A percentile compares a stretch with the other conserved stretches of the same genome.
These are phyloP conservation scores for Saccharomyces hybrid DNA, from an alignment of 1,139 yeast genomes.

Conservation along the genomic window DNA sequence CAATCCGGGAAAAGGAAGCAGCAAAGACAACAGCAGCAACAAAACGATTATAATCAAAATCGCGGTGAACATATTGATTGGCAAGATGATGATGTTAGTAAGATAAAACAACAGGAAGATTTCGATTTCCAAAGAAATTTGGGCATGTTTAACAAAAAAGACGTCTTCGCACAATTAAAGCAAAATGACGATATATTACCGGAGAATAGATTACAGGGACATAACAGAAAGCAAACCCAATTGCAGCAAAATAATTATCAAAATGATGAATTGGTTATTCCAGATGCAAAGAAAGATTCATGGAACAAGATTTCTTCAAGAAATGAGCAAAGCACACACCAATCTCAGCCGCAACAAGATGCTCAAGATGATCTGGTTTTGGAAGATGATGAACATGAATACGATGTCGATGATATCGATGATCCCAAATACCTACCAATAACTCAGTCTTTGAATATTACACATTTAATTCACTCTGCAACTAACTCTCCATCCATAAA, in stretches of 20 bases:
- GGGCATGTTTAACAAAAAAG: slow-evolving; percentile 72
- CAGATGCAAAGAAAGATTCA: slow-evolving; percentile 42
- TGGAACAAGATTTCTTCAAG: slow-evolving; percentile 41
- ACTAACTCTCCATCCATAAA: slow-evolving; percentile 9
- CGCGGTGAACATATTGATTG: slow-evolving; percentile 36
- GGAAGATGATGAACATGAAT: slow-evolving; percentile 12
- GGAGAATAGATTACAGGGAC: slow-evolving; percentile 62
- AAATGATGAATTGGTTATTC: slow-evolving; percentile 67
- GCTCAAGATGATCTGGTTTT: slow-evolving; percentile 7
- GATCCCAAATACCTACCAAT: slow-evolving; percentile 24
- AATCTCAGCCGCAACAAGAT: slow-evolving; percentile 1
- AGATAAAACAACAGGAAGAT: slow-evolving; percentile 51
- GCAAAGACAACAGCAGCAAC: slow-evolving; percentile 9
- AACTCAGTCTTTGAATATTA: slow-evolving; percentile 32
- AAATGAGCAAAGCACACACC: slow-evolving; percentile 6
- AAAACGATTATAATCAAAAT: slow-evolving; percentile 2
- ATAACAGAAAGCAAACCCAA: slow-evolving; percentile 44
- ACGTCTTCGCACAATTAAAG: slow-evolving; percentile 72
- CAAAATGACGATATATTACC: slow-evolving; percentile 56
- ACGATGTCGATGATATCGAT: slow-evolving; percentile 10
- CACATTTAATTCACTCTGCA: slow-evolving; percentile 28
- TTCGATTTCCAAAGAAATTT: slow-evolving; percentile 84
- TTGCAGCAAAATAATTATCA: slow-evolving; percentile 42
- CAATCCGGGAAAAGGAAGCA: slow-evolving; percentile 13
- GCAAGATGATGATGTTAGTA: slow-evolving; percentile 44